These are phyloP conservation scores for Macrolepiota fuliginosa DNA, from an alignment of 768 basidiomycete species.

Conservation along the genomic window DNA sequence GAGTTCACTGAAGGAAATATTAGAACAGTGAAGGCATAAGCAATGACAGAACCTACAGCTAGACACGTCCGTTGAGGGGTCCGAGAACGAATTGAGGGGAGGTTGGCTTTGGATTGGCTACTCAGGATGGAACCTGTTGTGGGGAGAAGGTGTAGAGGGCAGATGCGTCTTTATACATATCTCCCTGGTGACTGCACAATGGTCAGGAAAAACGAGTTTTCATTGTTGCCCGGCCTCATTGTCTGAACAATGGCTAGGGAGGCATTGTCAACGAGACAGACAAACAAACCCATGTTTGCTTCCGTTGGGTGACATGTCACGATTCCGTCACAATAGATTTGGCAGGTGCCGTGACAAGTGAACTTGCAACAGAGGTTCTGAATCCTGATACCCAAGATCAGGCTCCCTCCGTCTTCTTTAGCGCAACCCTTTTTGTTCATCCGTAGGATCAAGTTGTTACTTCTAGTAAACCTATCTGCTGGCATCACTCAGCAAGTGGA, in stretches of 20 bases:
- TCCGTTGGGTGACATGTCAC: neutral
- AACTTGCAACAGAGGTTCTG: no score
- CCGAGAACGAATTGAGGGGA: neutral
- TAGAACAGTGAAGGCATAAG: neutral
- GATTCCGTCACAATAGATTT: neutral
- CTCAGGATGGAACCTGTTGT: constrained; percentile 9
- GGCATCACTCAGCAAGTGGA: no score
- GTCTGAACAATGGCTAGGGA: neutral
- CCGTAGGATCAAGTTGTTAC: no score
- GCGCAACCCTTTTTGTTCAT: no score
- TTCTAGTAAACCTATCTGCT: no score
- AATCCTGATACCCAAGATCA: no score
- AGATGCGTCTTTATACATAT: constrained; percentile 44
- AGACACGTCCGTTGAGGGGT: neutral
- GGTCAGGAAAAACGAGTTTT: neutral
- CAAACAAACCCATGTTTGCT: neutral
- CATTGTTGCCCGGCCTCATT: neutral
- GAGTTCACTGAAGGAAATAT: neutral
- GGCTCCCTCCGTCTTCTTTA: no score
- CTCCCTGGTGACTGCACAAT: constrained; percentile 34
- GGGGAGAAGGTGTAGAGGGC: neutral
- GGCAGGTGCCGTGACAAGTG: neutral
- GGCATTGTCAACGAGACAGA: neutral
- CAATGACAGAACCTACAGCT: neutral
- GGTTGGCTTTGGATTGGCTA: neutral